Conservation (phyloP, 441 rosid genomes). For the Metrosideros polymorpha region DNA sequence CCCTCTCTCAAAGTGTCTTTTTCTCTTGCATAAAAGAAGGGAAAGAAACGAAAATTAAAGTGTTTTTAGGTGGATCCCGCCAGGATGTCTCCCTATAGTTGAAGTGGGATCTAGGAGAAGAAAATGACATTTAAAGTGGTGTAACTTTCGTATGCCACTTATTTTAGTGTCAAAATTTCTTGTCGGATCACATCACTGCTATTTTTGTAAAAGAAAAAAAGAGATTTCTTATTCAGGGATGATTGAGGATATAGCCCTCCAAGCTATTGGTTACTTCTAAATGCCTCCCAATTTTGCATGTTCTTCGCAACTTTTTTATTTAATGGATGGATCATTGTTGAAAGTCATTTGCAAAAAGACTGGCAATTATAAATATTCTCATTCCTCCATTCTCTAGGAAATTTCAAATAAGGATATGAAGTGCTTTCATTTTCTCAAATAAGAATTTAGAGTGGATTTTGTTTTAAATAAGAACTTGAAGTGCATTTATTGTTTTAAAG, state of each 20-base stretch:
- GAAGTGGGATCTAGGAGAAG: background rate
- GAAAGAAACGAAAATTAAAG: background rate
- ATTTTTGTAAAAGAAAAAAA: background rate
- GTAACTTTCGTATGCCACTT: background rate
- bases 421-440: too few relatives aligned
- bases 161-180: background rate
- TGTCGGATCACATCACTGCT: accelerated
- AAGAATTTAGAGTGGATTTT: too few relatives aligned
- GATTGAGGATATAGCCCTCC: background rate
- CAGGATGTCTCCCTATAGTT: background rate
- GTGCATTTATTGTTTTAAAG: too few relatives aligned
- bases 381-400: background rate
- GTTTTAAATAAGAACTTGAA: too few relatives aligned
- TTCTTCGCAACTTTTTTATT: background rate
- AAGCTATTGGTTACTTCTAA: background rate
- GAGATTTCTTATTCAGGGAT: background rate
- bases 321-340: background rate
- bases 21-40: background rate
- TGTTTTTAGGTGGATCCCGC: background rate
- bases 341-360: background rate
- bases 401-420: too few relatives aligned
- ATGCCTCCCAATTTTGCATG: background rate
- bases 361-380: background rate
- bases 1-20: background rate
- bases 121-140: background rate